Evolutionary conservation across 306 rosid genomes (phyloP).

Genomic region (Vicia villosa): DNA sequence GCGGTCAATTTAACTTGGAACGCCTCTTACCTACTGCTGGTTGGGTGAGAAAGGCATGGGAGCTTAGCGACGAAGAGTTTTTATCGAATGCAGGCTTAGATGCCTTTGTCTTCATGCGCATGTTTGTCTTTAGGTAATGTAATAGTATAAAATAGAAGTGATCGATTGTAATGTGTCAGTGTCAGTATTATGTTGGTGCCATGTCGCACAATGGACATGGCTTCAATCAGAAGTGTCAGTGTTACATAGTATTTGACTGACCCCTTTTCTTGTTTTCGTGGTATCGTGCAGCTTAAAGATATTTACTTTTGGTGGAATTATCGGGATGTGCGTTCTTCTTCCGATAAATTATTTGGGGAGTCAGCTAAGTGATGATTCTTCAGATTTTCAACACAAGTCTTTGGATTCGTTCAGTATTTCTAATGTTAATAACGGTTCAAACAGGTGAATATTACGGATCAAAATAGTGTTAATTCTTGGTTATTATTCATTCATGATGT

Average conservation of each 20-base stretch:
- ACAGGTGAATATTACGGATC: constrained; percentile 56
- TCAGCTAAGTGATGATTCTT: constrained; percentile 61
- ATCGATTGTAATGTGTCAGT: neutral
- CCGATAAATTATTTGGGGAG: constrained; percentile 74
- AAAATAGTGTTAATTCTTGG: constrained; percentile 21
- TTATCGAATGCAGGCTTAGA: constrained; percentile 64
- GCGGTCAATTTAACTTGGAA: constrained; percentile 62
- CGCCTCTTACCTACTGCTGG: constrained; percentile 71
- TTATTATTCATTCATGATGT: constrained; percentile 12
- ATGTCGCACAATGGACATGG: neutral
- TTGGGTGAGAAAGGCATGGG: constrained; percentile 85
- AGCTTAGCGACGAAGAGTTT: constrained; percentile 66
- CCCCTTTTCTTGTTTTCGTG: neutral
- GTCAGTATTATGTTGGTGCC: neutral
- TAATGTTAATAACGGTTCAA: constrained; percentile 74
- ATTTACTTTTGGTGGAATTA: constrained; percentile 60
- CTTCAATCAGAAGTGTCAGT: neutral
- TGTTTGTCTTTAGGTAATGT: constrained; percentile 69
- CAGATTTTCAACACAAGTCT: constrained; percentile 64
- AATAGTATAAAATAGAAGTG: neutral
- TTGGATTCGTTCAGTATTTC: constrained; percentile 84
- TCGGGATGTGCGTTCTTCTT: constrained; percentile 68
- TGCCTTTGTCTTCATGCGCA: constrained; percentile 78
- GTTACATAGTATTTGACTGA: constrained; percentile 27
- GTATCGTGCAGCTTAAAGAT: constrained; percentile 61